Evolutionary conservation across 2,329 filamentous ascomycete genomes (phyloP), one percentile per base, ranked within the genome.

Genomic region (Leptodontidium sp.): DNA sequence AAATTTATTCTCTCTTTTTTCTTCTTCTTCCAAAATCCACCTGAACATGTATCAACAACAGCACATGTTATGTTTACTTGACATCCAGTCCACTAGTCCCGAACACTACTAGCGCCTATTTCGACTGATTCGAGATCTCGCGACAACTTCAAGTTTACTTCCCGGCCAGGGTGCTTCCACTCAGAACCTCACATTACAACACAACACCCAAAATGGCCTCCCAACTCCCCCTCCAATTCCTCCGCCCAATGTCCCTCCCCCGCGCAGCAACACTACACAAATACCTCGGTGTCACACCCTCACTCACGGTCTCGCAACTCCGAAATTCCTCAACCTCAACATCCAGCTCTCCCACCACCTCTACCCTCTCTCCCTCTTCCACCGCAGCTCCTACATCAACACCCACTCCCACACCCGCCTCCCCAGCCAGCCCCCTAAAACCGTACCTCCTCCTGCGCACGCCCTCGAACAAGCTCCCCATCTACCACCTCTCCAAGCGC

Each of bases 401-500:
- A 26, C 47, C 61, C 55, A 40, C 32, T 9, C 21, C 21, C 21
- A 29, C 47, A 55, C 12, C 21, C 4, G 24, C 68, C 15, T 50
- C 68, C 17, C n/a, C 67, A 47, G 35, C 71, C 9, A 62, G 26
- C 17, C 21, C 71, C 11, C 47, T 73, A 62, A 72, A 75, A 68
- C 71, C 73, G n/a, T 74, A 74, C 68, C 86, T 90, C 75, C 86
- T 98, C 72, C 84, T 84, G 63, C 90, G 93, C 70, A 95, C 93
- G 2, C 82, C 84, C 1, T 90, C 87, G 47, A 87, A 89, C 59
- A 88, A 93, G 73, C 83, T 96, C 2, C 89, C 93, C 29, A 87
- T 98, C 55, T 99, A 98, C 82, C 84, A 89, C 17, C 84, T 89
- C 73, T 83, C 82, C 72, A 94, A 93, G 82, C 85, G 88, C 14